These are phyloP conservation scores for Kuraishia borneana DNA, from an alignment of 805 yeast species.

Conservation along the genomic window DNA sequence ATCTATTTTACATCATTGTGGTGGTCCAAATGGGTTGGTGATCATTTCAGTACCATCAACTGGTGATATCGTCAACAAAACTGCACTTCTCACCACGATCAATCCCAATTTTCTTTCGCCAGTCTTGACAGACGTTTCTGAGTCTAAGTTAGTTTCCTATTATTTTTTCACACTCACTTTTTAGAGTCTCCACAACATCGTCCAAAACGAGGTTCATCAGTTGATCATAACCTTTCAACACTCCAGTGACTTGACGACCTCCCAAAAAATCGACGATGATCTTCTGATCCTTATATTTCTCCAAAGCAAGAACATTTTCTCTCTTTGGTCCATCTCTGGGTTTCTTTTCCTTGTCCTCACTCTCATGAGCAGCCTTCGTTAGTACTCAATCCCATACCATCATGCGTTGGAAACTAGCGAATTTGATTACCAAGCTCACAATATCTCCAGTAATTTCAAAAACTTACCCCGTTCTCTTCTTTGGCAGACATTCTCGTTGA, in stretches of 20 bases:
- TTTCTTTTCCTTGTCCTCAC: constrained; percentile 5
- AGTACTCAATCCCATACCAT: constrained; percentile 2
- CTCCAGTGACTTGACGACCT: constrained; percentile 77
- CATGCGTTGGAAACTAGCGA: too few species aligned
- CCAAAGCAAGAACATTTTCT: constrained; percentile 78
- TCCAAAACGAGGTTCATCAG: constrained; percentile 71
- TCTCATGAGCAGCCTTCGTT: constrained; percentile 6
- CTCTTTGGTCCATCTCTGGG: constrained; percentile 66
- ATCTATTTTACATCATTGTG: neutral
- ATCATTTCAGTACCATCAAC: constrained; percentile 60
- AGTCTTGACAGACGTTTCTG: constrained; percentile 37
- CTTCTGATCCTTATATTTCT: constrained; percentile 60
- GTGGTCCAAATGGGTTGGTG: constrained; percentile 49
- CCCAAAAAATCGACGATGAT: constrained; percentile 76
- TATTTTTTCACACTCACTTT: constrained; percentile 26
- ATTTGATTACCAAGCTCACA: too few species aligned
- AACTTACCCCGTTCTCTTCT: too few species aligned
- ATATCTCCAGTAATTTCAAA: too few species aligned
- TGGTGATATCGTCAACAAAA: constrained; percentile 64
- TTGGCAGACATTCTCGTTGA: too few species aligned
- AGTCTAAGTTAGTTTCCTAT: constrained; percentile 15
- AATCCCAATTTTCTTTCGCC: constrained; percentile 49
- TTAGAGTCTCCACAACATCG: constrained; percentile 52
- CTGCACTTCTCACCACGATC: constrained; percentile 81
- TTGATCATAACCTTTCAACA: constrained; percentile 74